Evolutionary conservation across 139 green algal genomes (phyloP).

Genomic region (Protoeuglena noctilucae): DNA sequence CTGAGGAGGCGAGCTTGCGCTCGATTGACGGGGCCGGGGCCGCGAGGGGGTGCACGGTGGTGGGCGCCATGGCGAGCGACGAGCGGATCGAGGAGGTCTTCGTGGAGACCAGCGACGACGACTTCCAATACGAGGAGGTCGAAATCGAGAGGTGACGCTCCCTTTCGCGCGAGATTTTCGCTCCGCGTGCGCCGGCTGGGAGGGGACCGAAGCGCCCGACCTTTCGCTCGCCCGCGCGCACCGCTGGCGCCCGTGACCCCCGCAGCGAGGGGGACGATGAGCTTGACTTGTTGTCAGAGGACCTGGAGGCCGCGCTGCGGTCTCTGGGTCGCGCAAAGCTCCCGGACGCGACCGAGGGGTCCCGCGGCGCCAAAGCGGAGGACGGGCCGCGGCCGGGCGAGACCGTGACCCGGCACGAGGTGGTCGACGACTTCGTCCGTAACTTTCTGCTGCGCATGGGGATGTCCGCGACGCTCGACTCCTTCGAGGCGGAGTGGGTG

Average conservation of each 20-base stretch:
- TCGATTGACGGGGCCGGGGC: no score
- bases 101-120: conserved; percentile 51
- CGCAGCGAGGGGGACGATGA: conserved; percentile 33
- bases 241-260: neutral
- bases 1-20: no score
- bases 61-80: no score
- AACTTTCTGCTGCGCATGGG: conserved; percentile 66
- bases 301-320: conserved; percentile 53
- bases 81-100: no score
- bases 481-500: conserved; percentile 78
- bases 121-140: conserved; percentile 64
- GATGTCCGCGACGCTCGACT: conserved; percentile 40
- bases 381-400: neutral
- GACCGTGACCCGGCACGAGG: conserved; percentile 26
- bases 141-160: conserved; percentile 40
- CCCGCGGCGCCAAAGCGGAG: neutral
- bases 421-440: conserved; percentile 71
- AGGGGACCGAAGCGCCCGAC: neutral
- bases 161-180: neutral
- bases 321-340: conserved; percentile 8
- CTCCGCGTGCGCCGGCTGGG: neutral
- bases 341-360: neutral
- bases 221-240: no score
- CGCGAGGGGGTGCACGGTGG: no score
- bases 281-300: conserved; percentile 41